Conservation (phyloP, 2,329 filamentous ascomycete species). For the Fusarium scirpi region DNA sequence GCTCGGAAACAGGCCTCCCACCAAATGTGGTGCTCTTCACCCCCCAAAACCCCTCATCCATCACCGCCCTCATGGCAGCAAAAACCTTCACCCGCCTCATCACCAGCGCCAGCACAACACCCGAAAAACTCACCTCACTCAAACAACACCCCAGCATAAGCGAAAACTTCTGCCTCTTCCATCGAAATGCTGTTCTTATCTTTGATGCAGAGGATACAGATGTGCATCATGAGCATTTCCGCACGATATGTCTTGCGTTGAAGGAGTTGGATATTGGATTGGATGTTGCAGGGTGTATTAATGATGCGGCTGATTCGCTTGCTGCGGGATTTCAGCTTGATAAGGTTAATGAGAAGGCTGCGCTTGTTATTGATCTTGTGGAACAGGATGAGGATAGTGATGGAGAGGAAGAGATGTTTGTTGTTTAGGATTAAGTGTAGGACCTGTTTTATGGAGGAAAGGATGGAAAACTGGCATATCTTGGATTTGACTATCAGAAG, state of each 20-base stretch:
- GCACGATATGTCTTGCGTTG: constrained; percentile 16
- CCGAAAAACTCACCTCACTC: background rate
- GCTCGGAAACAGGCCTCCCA: background rate
- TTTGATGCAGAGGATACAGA: constrained; percentile 2
- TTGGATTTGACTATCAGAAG: no score
- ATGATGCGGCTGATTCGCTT: constrained; percentile 9
- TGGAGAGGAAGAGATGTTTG: constrained; percentile 7
- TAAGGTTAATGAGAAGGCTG: constrained; percentile 12
- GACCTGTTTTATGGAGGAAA: no score
- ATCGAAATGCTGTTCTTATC: constrained; percentile 1
- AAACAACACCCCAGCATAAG: background rate
- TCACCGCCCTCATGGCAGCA: background rate
- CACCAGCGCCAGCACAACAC: constrained; percentile 7
- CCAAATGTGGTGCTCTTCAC: constrained; percentile 11
- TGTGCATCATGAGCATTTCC: constrained; percentile 14
- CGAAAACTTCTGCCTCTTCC: constrained; percentile 8
- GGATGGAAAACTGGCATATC: no score
- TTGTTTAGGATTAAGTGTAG: background rate
- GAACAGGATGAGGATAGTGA: constrained; percentile 21
- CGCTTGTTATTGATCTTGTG: constrained; percentile 18
- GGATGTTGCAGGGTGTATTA: constrained; percentile 20
- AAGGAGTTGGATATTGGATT: constrained; percentile 21
- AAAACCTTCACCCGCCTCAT: constrained; percentile 14
- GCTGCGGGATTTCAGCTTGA: constrained; percentile 16
- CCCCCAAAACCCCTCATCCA: background rate